Conservation (phyloP, 768 basidiomycete species). For the Mycena olivaceomarginata region DNA sequence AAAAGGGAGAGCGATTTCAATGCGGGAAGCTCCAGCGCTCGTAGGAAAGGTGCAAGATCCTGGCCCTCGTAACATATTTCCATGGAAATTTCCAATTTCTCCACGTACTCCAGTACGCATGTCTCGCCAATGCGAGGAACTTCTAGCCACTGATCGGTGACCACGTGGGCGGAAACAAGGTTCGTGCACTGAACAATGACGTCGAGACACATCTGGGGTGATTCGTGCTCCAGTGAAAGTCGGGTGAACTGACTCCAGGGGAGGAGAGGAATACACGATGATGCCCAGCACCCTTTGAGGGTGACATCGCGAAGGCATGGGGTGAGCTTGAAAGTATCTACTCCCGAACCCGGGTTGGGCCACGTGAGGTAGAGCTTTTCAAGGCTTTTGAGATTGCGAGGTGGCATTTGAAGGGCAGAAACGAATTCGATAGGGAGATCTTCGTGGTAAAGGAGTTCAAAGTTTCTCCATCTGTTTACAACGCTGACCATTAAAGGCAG, state of each 20-base stretch:
- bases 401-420: not conserved
- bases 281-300: not conserved
- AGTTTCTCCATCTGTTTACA: slow-evolving; percentile 16
- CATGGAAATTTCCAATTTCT: too few relatives aligned
- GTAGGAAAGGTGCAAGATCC: too few relatives aligned
- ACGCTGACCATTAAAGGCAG: not conserved
- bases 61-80: too few relatives aligned
- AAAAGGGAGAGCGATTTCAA: too few relatives aligned
- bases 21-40: too few relatives aligned
- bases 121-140: too few relatives aligned
- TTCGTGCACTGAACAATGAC: slow-evolving; percentile 6
- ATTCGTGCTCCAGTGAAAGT: not conserved
- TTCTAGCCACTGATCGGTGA: slow-evolving; percentile 24
- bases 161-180: slow-evolving; percentile 17
- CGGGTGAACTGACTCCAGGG: slow-evolving; percentile 32
- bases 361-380: not conserved
- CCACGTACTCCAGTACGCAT: too few relatives aligned
- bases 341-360: not conserved
- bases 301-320: slow-evolving; percentile 17
- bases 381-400: not conserved
- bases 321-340: slow-evolving; percentile 2
- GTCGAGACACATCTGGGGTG: slow-evolving; percentile 30
- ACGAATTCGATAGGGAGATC: not conserved
- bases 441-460: not conserved
- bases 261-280: not conserved